These are phyloP conservation scores for Colletotrichum tropicicola DNA, from an alignment of 2,329 filamentous ascomycete species.

Conservation along the genomic window DNA sequence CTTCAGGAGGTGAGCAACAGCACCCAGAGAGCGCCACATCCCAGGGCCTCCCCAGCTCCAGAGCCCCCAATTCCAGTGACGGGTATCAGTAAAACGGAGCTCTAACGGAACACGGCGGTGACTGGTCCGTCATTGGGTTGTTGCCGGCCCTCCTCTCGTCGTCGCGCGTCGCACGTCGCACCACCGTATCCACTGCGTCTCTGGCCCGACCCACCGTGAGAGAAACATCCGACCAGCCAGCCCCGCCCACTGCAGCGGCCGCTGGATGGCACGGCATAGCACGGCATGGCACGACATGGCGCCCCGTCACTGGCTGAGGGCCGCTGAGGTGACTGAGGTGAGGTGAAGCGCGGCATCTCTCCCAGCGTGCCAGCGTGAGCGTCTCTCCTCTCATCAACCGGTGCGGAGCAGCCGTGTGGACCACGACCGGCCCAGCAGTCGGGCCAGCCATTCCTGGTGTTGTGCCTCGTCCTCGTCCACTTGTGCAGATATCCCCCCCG, in stretches of 20 bases:
- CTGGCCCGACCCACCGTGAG: constrained; percentile 2
- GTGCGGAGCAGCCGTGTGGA: neutral
- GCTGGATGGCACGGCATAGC: neutral
- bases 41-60: neutral
- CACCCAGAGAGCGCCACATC: too few species aligned
- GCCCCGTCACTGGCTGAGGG: neutral
- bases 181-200: constrained; percentile 6
- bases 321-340: neutral
- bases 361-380: too few species aligned
- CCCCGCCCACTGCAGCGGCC: neutral
- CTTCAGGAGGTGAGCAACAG: neutral
- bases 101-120: neutral
- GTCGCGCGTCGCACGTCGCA: constrained; percentile 1
- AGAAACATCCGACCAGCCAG: neutral
- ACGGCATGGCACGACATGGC: neutral
- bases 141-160: neutral
- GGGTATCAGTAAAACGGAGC: too few species aligned
- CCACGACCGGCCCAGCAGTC: neutral
- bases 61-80: too few species aligned
- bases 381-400: neutral
- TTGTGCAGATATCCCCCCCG: neutral
- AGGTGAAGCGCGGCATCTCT: too few species aligned
- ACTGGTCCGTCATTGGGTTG: neutral
- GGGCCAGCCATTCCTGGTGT: constrained; percentile 6
- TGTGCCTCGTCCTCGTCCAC: neutral